Evolutionary conservation across 177 flowering plant genomes (phyloP).

Genomic region (Vitis hybrid): DNA sequence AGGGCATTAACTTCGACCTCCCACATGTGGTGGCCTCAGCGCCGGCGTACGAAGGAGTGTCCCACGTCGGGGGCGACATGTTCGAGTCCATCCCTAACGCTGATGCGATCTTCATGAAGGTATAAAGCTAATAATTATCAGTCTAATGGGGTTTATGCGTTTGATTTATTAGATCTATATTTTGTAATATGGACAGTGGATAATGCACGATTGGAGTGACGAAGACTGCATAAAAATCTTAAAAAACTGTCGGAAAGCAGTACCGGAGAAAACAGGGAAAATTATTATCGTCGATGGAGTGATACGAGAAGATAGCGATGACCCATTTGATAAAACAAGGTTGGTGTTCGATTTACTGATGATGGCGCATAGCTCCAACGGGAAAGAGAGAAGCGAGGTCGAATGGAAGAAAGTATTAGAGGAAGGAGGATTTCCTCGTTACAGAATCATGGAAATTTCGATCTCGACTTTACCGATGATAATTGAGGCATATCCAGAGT

Average conservation of each 20-base stretch:
- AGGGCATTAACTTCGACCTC: slow-evolving; percentile 43
- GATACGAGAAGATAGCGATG: slow-evolving; percentile 13
- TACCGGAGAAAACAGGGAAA: slow-evolving; percentile 22
- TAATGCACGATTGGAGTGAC: slow-evolving; percentile 29
- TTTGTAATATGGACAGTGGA: slow-evolving; percentile 12
- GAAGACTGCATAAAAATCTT: slow-evolving; percentile 25
- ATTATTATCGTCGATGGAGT: slow-evolving; percentile 23
- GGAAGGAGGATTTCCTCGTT: slow-evolving; percentile 28
- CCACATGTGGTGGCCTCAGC: slow-evolving; percentile 44
- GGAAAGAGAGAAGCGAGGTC: slow-evolving; percentile 26
- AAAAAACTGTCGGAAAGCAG: slow-evolving; percentile 20
- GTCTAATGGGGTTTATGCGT: too few species aligned
- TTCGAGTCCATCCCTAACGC: slow-evolving; percentile 36
- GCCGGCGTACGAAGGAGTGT: slow-evolving; percentile 23
- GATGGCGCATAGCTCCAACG: slow-evolving; percentile 17
- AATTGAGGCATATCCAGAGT: background rate
- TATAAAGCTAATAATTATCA: background rate
- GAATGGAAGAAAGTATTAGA: slow-evolving; percentile 23
- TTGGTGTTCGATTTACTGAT: slow-evolving; percentile 21
- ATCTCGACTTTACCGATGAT: too few species aligned
- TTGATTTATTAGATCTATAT: too few species aligned
- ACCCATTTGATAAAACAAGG: slow-evolving; percentile 7
- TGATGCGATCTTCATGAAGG: slow-evolving; percentile 39
- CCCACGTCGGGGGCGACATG: slow-evolving; percentile 41
- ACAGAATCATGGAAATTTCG: slow-evolving; percentile 12